Evolutionary conservation across 1,139 yeast genomes (phyloP).

Genomic region (Lodderomyces oxycetoniae): DNA sequence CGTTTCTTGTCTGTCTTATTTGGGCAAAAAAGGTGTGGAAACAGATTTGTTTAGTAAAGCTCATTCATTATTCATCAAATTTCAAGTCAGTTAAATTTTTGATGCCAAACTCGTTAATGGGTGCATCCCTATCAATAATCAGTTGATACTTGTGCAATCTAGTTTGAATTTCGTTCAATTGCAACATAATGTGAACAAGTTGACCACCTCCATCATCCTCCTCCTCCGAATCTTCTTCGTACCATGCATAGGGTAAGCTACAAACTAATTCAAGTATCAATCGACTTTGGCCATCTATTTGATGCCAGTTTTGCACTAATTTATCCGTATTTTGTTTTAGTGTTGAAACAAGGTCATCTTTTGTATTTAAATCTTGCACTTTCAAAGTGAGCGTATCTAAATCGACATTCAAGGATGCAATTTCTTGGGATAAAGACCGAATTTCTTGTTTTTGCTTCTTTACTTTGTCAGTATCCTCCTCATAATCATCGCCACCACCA

Average conservation of each 20-base stretch:
- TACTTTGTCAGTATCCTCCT: conserved; percentile 9
- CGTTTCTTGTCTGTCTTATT: too few relatives aligned
- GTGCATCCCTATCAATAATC: not conserved
- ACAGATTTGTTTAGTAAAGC: too few relatives aligned
- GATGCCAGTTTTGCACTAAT: conserved; percentile 18
- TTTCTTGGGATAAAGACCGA: not conserved
- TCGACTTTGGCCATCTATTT: conserved; percentile 23
- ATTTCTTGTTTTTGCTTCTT: conserved; percentile 10
- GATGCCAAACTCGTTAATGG: not conserved
- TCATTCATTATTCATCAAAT: not conserved
- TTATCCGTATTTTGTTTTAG: not conserved
- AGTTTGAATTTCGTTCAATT: conserved; percentile 23
- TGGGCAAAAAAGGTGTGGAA: too few relatives aligned
- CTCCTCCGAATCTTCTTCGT: conserved; percentile 27
- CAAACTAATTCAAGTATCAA: conserved; percentile 30
- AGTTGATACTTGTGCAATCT: conserved; percentile 19
- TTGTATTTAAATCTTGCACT: conserved; percentile 13
- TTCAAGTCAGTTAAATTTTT: not conserved
- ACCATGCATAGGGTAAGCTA: conserved; percentile 36
- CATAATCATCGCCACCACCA: conserved; percentile 11
- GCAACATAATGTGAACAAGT: conserved; percentile 19
- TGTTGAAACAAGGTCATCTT: conserved; percentile 5
- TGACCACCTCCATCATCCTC: conserved; percentile 14
- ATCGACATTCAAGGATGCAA: too few relatives aligned
- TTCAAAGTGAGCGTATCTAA: conserved; percentile 11